Evolutionary conservation across 768 basidiomycete species (phyloP).

Genomic region (Trametes villosa): DNA sequence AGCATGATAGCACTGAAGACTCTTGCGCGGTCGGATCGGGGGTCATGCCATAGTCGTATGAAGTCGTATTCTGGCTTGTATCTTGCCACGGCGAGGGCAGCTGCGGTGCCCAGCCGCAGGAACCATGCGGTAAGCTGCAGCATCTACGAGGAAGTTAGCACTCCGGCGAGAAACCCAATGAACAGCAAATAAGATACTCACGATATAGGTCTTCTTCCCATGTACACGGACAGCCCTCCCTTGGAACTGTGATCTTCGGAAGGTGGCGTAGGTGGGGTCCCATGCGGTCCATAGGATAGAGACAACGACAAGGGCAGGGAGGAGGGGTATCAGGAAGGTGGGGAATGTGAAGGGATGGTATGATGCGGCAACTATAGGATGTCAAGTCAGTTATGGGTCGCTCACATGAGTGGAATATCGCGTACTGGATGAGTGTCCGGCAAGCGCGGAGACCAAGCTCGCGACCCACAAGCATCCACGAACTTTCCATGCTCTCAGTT

Average conservation of each 20-base stretch:
- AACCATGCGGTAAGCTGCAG: slow-evolving; percentile 66
- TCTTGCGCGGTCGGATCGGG: slow-evolving; percentile 40
- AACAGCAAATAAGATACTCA: slow-evolving; percentile 37
- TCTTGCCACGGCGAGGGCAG: slow-evolving; percentile 48
- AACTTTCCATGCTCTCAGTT: slow-evolving; percentile 68
- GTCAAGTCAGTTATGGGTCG: not conserved
- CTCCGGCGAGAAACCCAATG: not conserved
- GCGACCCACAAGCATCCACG: slow-evolving; percentile 70
- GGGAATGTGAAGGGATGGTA: slow-evolving; percentile 12
- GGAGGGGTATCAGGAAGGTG: slow-evolving; percentile 1
- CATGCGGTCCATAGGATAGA: slow-evolving; percentile 83
- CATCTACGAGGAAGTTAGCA: slow-evolving; percentile 42
- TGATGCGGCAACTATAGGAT: slow-evolving; percentile 10
- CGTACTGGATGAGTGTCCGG: slow-evolving; percentile 26
- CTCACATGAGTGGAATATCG: not conserved
- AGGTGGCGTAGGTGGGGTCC: slow-evolving; percentile 79
- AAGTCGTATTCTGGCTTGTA: slow-evolving; percentile 45
- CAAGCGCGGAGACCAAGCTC: slow-evolving; percentile 41
- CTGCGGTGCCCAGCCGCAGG: slow-evolving; percentile 54
- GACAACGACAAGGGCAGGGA: slow-evolving; percentile 55
- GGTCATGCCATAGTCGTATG: slow-evolving; percentile 41
- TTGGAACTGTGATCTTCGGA: slow-evolving; percentile 64
- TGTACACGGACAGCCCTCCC: slow-evolving; percentile 71
- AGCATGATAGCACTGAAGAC: slow-evolving; percentile 54
- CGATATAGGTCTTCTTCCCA: slow-evolving; percentile 68